phyloP scores from a whole-genome alignment of 176 grass and related monocot species.

The Musa acuminata region DNA sequence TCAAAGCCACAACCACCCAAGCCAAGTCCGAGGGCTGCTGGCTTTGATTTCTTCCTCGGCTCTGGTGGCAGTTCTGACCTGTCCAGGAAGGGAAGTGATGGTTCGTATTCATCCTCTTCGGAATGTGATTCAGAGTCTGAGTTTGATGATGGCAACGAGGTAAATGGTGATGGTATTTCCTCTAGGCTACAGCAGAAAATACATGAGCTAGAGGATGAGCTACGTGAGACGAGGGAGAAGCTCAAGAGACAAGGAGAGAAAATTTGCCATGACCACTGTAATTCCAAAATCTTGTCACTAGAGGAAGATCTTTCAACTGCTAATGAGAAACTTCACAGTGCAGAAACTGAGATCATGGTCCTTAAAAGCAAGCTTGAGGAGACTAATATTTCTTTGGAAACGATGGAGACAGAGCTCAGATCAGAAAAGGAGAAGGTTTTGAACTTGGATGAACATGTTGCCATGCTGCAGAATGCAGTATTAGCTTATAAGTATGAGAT shows the following conservation, averaged over 20 bases:
- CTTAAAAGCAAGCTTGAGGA: conserved; percentile 41
- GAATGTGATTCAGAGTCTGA: conserved; percentile 66
- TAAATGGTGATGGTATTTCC: conserved; percentile 36
- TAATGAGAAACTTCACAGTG: conserved; percentile 27
- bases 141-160: conserved; percentile 35
- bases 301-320: conserved; percentile 16
- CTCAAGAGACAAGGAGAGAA: conserved; percentile 50
- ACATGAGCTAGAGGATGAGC: conserved; percentile 62
- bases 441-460: background rate
- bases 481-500: conserved; percentile 46
- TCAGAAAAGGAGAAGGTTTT: conserved; percentile 20
- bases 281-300: conserved; percentile 30
- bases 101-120: conserved; percentile 39
- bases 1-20: background rate
- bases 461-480: conserved; percentile 36
- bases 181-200: conserved; percentile 41
- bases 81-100: conserved; percentile 58
- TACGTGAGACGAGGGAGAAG: conserved; percentile 48
- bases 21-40: conserved; percentile 3
- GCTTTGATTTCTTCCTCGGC: conserved; percentile 13
- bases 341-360: conserved; percentile 21
- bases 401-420: conserved; percentile 4
- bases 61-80: conserved; percentile 10
- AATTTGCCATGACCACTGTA: conserved; percentile 27
- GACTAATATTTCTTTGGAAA: conserved; percentile 9